Evolutionary conservation across 192 early-diverging fungal genomes (phyloP).

Genomic region (Coemansia sp.): DNA sequence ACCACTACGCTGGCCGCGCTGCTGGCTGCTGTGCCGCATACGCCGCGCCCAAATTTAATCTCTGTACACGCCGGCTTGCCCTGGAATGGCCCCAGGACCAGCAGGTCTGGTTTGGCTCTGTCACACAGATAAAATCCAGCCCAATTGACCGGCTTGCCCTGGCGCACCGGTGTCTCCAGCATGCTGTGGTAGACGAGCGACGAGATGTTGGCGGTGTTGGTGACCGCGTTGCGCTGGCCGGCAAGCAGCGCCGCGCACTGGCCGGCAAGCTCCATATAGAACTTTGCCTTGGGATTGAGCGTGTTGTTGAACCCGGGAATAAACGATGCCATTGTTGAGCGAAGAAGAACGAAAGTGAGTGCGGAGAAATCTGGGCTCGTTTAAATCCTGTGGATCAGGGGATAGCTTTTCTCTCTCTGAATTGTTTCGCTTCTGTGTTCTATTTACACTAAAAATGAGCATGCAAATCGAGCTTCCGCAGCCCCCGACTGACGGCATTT

Average conservation of each 20-base stretch:
- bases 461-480: conserved; percentile 69
- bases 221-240: conserved; percentile 63
- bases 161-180: conserved; percentile 57
- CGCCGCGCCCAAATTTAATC: conserved; percentile 78
- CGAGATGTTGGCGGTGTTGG: conserved; percentile 79
- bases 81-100: conserved; percentile 88
- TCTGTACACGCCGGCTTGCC: conserved; percentile 84
- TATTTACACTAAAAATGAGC: conserved; percentile 22
- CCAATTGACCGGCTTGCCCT: conserved; percentile 68
- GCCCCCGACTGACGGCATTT: conserved; percentile 85
- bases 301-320: conserved; percentile 42
- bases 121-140: conserved; percentile 78
- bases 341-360: neutral
- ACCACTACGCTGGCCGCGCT: conserved; percentile 59
- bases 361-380: neutral
- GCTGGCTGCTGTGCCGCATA: conserved; percentile 83
- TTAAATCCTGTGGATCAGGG: neutral
- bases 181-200: conserved; percentile 76
- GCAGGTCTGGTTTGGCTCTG: conserved; percentile 20
- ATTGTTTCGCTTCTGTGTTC: neutral
- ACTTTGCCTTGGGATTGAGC: conserved; percentile 57
- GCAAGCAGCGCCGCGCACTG: conserved; percentile 64
- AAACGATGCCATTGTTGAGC: conserved; percentile 24
- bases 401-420: neutral
- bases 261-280: conserved; percentile 63